Base-by-base conservation (phyloP, 2,329 filamentous ascomycete genomes). In the Chaetomiaceae sp. region DNA sequence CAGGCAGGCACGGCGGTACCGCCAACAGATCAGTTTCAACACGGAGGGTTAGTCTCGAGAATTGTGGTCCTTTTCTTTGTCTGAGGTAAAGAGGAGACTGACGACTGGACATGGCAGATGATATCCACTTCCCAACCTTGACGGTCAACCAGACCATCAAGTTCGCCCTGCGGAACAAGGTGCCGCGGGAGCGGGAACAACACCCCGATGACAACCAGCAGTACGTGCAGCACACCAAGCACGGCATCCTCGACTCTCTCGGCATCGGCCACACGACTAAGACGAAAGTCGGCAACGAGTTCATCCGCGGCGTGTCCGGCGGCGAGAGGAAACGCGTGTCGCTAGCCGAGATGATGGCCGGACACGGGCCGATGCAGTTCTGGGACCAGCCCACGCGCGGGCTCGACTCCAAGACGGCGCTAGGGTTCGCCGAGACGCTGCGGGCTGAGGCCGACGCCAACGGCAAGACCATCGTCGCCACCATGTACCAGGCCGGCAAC, bases 401-500 rank as follows among this genome's bases (percentile, higher is more conserved):
- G 5, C 40, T 43, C 2, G 40, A 43, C 17, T 43, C 40, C 16
- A 43, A 33, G 16, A 44, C 42, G 8, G 42, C 42, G 25, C 42
- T 44, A 3, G 21, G 31, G 4, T 44, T 44, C 27, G 42, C 42
- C 20, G 20, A 25, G 14, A 25, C 31, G 10, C n/a, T 44, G 14
- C 42, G 42, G 9, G 20, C 42, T 20, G 31, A 44, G 13, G 42
- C 42, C 31, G 42, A 44, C 20, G 31, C 35, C 3, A 44, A 37
- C 13, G 42, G 42, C 17, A 34, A 25, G 21, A 44, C 42, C 31
- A 44, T 44, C 31, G 33, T 45, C 5, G 43, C 43, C 14, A 45
- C 43, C 20, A 37, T 45, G 43, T 45, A 45, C 33, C 43, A 45
- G 33, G 43, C 43, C n/a, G 43, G 43, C 33, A 45, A 45, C 43